A percentile compares a stretch with the other conserved stretches of the same genome.
These are phyloP conservation scores for Adansonia gregorii DNA, from an alignment of 441 rosid genomes.

Conservation along the genomic window DNA sequence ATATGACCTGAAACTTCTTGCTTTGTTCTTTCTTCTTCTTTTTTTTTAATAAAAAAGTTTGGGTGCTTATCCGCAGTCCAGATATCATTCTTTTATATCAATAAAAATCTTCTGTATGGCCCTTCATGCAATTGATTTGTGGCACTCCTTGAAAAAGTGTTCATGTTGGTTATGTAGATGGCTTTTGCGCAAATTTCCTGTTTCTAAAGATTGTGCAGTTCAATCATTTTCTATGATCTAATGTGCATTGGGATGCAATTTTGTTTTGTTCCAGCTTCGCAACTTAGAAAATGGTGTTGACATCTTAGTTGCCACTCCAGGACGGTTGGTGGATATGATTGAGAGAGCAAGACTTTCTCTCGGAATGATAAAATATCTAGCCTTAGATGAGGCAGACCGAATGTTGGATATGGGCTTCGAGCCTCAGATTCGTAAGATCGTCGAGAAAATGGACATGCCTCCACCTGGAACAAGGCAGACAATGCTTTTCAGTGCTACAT, in stretches of 20 bases:
- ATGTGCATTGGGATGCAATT: not conserved
- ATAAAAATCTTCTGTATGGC: not conserved
- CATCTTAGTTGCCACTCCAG: constrained; percentile 96
- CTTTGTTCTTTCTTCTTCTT: not conserved
- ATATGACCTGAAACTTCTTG: not conserved
- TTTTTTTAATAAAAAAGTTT: not conserved
- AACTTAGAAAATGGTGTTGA: constrained; percentile 83
- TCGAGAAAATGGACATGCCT: constrained; percentile 94
- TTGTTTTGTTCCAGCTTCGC: not conserved
- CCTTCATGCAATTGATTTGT: not conserved
- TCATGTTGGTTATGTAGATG: not conserved
- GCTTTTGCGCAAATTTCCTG: not conserved
- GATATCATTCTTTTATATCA: not conserved
- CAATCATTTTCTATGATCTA: not conserved
- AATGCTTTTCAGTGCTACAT: constrained; percentile 93
- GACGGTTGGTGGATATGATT: constrained; percentile 82
- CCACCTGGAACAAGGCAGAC: constrained; percentile 82
- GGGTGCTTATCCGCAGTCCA: not conserved
- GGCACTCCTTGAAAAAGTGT: not conserved
- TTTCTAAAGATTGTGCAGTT: not conserved
- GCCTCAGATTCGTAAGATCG: constrained; percentile 93
- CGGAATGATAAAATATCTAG: constrained; percentile 78
- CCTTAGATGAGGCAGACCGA: constrained; percentile 92
- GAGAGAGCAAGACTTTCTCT: constrained; percentile 92
- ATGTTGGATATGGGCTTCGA: constrained; percentile 99